Percentiles rank a stretch among this genome's conserved stretches.
Conservation (phyloP, 441 rosid genomes). For the Populus tomentosa region DNA sequence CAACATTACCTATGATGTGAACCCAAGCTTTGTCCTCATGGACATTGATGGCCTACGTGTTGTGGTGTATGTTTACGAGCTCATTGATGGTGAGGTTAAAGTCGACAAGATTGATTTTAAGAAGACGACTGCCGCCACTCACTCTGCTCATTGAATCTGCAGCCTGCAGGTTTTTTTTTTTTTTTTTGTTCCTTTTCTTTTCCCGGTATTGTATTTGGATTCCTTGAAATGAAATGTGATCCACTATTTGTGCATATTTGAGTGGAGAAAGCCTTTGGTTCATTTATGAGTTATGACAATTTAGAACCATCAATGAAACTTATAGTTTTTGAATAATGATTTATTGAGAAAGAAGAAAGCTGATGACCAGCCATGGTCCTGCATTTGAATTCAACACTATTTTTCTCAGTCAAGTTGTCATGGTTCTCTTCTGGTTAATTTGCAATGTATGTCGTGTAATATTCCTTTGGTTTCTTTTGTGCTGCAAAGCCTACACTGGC, state of each 20-base stretch:
- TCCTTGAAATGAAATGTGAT: not conserved
- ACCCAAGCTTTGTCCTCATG: constrained; percentile 95
- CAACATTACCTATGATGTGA: constrained; percentile 78
- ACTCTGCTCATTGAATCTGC: constrained; percentile 32
- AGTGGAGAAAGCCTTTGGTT: constrained; percentile 4
- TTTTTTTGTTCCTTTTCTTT: not conserved
- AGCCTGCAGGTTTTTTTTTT: not conserved
- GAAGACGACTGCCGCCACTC: constrained; percentile 53
- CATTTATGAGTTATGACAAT: not conserved
- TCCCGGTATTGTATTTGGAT: not conserved
- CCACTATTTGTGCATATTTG: constrained; percentile 9
- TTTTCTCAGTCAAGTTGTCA: not conserved
- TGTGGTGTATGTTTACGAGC: constrained; percentile 91
- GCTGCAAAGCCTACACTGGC: not conserved
- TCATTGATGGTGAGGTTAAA: constrained; percentile 93
- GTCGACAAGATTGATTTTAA: constrained; percentile 97
- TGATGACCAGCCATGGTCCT: not conserved
- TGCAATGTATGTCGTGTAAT: no score
- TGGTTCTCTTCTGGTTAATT: not conserved
- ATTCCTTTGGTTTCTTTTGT: not conserved
- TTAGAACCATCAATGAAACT: not conserved
- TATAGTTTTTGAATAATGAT: not conserved
- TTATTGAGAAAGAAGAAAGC: not conserved
- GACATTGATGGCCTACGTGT: constrained; percentile 90
- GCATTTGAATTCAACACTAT: not conserved